These are phyloP conservation scores for Trypanosoma avium DNA, from an alignment of 208 protist genomes.

Conservation along the genomic window DNA sequence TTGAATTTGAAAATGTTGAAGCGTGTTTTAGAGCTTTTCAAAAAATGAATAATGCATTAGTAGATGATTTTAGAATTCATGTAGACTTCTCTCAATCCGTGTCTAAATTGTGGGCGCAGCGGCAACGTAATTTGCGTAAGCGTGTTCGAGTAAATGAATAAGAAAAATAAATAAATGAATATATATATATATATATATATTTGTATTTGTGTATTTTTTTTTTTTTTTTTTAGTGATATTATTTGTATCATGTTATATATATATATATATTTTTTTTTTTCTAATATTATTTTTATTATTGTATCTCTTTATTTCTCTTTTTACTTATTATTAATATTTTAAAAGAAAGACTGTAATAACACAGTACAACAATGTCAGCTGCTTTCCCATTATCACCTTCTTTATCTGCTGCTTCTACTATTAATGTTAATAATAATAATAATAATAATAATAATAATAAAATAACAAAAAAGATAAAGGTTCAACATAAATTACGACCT, in stretches of 20 bases:
- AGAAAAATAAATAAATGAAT: not conserved
- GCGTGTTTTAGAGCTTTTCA: constrained; percentile 90
- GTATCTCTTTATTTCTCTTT: constrained; percentile 7
- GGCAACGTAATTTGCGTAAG: constrained; percentile 58
- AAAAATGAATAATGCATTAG: constrained; percentile 98
- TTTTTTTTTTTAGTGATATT: not conserved
- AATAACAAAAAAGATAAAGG: not conserved
- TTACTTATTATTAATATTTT: constrained; percentile 5
- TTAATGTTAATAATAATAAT: not conserved
- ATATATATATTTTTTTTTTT: not conserved
- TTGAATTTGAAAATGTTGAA: constrained; percentile 96
- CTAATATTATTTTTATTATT: not conserved
- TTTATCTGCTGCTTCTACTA: not conserved
- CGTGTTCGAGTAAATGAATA: constrained; percentile 17
- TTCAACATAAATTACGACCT: not conserved
- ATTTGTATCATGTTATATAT: not conserved
- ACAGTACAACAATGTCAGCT: not conserved
- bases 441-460: not conserved
- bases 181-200: not conserved
- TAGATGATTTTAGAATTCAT: constrained; percentile 98
- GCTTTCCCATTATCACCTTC: not conserved
- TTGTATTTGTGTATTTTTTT: constrained; percentile 8
- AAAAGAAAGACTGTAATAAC: not conserved
- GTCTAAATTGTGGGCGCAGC: constrained; percentile 82
- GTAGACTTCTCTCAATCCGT: constrained; percentile 98